A percentile compares a stretch with the other conserved stretches of the same genome.
phyloP scores from a whole-genome alignment of 2,329 filamentous ascomycete species.

The Trichophyton mentagrophytes region DNA sequence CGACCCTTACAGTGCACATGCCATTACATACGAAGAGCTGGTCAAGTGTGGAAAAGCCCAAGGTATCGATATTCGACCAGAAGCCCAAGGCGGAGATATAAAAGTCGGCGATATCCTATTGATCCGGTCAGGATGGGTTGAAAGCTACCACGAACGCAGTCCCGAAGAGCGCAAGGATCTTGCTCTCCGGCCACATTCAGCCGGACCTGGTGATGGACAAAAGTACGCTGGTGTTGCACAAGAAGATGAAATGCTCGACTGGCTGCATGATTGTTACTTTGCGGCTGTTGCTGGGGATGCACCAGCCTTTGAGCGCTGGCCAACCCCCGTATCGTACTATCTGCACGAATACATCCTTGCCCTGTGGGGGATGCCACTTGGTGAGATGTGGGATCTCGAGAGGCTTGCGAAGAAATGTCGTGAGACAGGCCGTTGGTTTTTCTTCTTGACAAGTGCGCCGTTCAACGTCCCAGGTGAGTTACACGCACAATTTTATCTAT shows the following conservation, averaged over 20 bases:
- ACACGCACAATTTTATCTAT: conserved; percentile 3
- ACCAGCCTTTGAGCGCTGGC: conserved; percentile 52
- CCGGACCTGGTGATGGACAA: conserved; percentile 27
- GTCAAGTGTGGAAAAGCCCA: conserved; percentile 47
- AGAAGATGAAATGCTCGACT: conserved; percentile 46
- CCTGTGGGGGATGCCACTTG: conserved; percentile 34
- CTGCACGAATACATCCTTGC: conserved; percentile 32
- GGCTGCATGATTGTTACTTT: conserved; percentile 59
- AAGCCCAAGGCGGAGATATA: conserved; percentile 42
- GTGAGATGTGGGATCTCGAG: conserved; percentile 37
- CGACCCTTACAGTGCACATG: conserved; percentile 40
- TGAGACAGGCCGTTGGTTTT: conserved; percentile 26
- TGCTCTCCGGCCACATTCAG: conserved; percentile 18
- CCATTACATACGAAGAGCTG: conserved; percentile 44
- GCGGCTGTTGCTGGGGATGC: conserved; percentile 52
- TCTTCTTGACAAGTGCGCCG: conserved; percentile 33
- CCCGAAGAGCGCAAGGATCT: conserved; percentile 23
- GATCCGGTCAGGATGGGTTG: conserved; percentile 50
- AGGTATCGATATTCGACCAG: conserved; percentile 48
- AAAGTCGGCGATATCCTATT: conserved; percentile 53
- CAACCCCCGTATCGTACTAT: conserved; percentile 30
- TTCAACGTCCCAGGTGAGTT: conserved; percentile 29
- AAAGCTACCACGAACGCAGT: conserved; percentile 41
- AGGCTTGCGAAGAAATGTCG: conserved; percentile 24
- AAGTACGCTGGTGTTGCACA: conserved; percentile 41